Evolutionary conservation across 345 rosid genomes (phyloP).

Genomic region (Cardiospermum halicacabum): DNA sequence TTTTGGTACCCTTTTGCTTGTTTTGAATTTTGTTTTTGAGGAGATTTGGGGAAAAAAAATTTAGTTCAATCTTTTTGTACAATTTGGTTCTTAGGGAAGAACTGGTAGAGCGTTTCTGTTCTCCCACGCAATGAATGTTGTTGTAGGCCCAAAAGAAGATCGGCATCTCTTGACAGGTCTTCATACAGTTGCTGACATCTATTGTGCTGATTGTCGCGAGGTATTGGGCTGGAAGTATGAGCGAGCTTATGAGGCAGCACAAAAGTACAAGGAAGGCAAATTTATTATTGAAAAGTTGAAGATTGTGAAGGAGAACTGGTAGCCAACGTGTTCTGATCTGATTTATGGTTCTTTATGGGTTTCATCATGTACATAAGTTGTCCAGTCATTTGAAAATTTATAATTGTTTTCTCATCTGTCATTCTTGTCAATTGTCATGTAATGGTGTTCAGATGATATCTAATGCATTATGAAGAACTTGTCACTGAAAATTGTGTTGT

Average conservation of each 20-base stretch:
- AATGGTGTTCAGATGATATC: background rate
- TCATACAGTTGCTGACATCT: conserved; percentile 79
- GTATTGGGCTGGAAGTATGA: conserved; percentile 87
- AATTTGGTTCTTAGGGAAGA: conserved; percentile 58
- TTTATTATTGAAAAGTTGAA: conserved; percentile 77
- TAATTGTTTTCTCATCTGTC: conserved; percentile 10
- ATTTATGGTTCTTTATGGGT: conserved; percentile 6
- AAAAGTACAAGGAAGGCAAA: conserved; percentile 89
- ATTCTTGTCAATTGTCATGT: conserved; percentile 15
- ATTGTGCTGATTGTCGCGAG: conserved; percentile 64
- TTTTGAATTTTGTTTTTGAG: background rate
- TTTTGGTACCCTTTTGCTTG: background rate
- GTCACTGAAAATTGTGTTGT: conserved; percentile 21
- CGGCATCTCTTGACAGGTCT: conserved; percentile 70
- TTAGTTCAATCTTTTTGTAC: conserved; percentile 15
- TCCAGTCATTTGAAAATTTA: conserved; percentile 20
- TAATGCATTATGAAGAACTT: conserved; percentile 5
- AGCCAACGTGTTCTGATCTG: conserved; percentile 17
- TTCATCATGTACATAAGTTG: conserved; percentile 24
- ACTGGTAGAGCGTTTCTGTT: conserved; percentile 81
- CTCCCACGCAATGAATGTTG: conserved; percentile 77
- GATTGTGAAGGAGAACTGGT: conserved; percentile 76
- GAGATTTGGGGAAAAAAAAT: conserved; percentile 2
- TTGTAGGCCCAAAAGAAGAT: conserved; percentile 69
- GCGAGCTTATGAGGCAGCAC: conserved; percentile 64